These are phyloP conservation scores for Monilinia polystroma DNA, from an alignment of 2,329 filamentous ascomycete species.

Conservation along the genomic window DNA sequence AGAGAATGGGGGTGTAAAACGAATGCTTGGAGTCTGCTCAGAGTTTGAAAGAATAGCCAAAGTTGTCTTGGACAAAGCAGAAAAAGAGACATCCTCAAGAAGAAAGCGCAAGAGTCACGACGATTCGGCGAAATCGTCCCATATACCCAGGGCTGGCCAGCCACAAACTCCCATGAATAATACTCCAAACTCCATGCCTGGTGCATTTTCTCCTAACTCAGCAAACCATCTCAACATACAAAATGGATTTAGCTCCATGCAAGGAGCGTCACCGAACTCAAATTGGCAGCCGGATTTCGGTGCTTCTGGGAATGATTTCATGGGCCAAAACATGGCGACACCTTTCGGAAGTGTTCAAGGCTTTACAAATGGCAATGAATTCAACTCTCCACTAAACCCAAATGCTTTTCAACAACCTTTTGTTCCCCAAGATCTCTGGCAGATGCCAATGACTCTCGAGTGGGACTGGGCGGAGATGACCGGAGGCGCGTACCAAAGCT, in stretches of 20 bases:
- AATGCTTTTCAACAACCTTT: conserved; percentile 76
- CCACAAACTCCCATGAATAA: conserved; percentile 35
- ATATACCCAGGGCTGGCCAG: conserved; percentile 22
- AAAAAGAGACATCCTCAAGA: conserved; percentile 66
- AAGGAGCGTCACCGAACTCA: conserved; percentile 30
- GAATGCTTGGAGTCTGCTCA: conserved; percentile 91
- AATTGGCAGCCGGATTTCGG: conserved; percentile 33
- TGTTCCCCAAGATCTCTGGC: conserved; percentile 89
- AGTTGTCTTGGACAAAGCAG: conserved; percentile 85
- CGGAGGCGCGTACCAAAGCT: conserved; percentile 61
- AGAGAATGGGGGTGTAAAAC: conserved; percentile 84
- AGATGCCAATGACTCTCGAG: conserved; percentile 93
- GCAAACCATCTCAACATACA: conserved; percentile 33
- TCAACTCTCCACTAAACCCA: conserved; percentile 38
- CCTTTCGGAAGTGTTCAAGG: conserved; percentile 36
- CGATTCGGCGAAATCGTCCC: conserved; percentile 32
- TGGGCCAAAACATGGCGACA: conserved; percentile 33
- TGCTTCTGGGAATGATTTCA: conserved; percentile 30
- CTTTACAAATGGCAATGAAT: conserved; percentile 36
- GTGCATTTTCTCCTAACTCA: conserved; percentile 34
- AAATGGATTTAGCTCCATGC: conserved; percentile 36
- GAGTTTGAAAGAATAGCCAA: conserved; percentile 95
- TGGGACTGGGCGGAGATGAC: conserved; percentile 70
- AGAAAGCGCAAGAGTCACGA: conserved; percentile 81
- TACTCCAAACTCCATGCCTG: conserved; percentile 31